phyloP scores from a whole-genome alignment of 805 yeast genomes.

The Ogataea salicorniae region DNA sequence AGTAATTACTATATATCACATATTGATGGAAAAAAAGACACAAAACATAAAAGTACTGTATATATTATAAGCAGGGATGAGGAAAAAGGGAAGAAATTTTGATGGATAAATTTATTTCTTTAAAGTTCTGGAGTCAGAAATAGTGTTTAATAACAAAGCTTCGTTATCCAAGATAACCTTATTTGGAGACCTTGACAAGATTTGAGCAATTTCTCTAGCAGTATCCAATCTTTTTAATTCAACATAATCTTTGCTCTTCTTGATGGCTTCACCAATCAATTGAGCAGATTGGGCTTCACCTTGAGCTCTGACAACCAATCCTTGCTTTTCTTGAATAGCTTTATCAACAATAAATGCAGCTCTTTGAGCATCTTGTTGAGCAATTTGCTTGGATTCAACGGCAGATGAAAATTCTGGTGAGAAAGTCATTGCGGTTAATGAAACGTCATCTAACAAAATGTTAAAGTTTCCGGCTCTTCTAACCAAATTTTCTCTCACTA shows the following conservation, averaged over 20 bases:
- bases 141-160: slow-evolving; percentile 84
- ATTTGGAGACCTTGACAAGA: slow-evolving; percentile 85
- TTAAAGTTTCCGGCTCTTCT: slow-evolving; percentile 90
- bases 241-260: slow-evolving; percentile 91
- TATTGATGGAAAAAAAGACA: background rate
- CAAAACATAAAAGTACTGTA: background rate
- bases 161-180: slow-evolving; percentile 87
- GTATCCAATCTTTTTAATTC: slow-evolving; percentile 96
- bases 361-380: slow-evolving; percentile 98
- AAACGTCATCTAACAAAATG: slow-evolving; percentile 87
- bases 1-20: background rate
- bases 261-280: slow-evolving; percentile 97
- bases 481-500: slow-evolving; percentile 85
- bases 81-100: slow-evolving; percentile 5
- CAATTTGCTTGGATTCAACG: slow-evolving; percentile 98
- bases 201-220: slow-evolving; percentile 89
- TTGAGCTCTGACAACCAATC: slow-evolving; percentile 91
- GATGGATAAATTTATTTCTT: slow-evolving; percentile 15
- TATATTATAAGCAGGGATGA: background rate
- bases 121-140: slow-evolving; percentile 63
- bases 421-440: slow-evolving; percentile 94
- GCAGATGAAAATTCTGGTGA: slow-evolving; percentile 97
- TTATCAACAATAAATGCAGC: slow-evolving; percentile 96
- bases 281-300: slow-evolving; percentile 99
- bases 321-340: slow-evolving; percentile 97